A percentile compares a stretch with the other conserved stretches of the same genome.
Evolutionary conservation across 331 rosid genomes (phyloP).

Genomic region (Quercus phellos): DNA sequence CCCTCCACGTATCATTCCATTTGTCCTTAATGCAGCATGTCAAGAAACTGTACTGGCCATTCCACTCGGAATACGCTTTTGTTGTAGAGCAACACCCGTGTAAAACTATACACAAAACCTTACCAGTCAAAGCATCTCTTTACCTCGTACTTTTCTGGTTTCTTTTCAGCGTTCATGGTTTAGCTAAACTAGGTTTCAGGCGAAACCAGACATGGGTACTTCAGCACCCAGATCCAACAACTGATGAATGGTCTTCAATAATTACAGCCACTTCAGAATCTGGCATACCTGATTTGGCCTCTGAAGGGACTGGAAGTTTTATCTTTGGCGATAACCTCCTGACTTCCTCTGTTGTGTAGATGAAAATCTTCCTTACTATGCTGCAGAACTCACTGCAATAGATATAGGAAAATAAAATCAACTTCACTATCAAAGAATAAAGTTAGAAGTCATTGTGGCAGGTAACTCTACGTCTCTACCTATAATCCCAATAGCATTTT

Average conservation of each 20-base stretch:
- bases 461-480: neutral
- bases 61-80: neutral
- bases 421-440: neutral
- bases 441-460: neutral
- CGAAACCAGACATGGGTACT: conserved; percentile 7
- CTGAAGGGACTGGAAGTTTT: conserved; percentile 50
- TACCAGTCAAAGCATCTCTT: neutral
- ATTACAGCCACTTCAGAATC: conserved; percentile 63
- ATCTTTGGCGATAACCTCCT: conserved; percentile 83
- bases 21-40: conserved; percentile 18
- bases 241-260: conserved; percentile 71
- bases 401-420: neutral
- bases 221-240: conserved; percentile 68
- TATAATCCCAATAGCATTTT: neutral
- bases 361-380: conserved; percentile 86
- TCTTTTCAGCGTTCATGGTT: conserved; percentile 22
- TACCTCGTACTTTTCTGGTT: conserved; percentile 17
- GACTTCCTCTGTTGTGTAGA: conserved; percentile 86
- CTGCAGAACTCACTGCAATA: conserved; percentile 85
- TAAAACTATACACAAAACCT: conserved; percentile 9
- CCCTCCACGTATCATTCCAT: conserved; percentile 6
- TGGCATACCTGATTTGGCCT: conserved; percentile 46
- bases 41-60: neutral
- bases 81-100: neutral
- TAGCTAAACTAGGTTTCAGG: conserved; percentile 6